Evolutionary conservation across 345 rosid species (phyloP), one percentile per base, ranked within the genome.

Genomic region (Bruguiera parviflora): DNA sequence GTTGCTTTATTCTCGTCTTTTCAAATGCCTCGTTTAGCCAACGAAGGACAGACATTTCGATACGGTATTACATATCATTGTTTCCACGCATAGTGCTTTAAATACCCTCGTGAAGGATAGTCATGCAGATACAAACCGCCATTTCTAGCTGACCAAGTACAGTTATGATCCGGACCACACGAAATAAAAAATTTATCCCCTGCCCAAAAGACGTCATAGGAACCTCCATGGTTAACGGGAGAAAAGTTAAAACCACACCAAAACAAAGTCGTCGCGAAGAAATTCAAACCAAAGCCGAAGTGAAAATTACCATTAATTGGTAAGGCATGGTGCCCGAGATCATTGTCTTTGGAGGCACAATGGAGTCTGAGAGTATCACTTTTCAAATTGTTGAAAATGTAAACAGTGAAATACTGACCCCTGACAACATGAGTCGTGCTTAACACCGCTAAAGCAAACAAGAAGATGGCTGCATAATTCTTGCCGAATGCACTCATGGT

Each of bases 161-260:
- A 66, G 3, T 18, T 5, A 4, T 1, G 0, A 47, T 3, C 2
- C 19, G 25, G 16, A 66, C 53, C 8, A 0, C 9, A 7, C 3
- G 4, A 9, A 2, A 1, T 5, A 8, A 8, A 2, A 16, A 3
- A 29, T n/a, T 13, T 33, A 2, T 29, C 15, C 22, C 39, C 69
- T 3, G 35, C 33, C 73, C 73, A 70, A 11, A 27, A 70, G 9
- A 70, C 43, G 2, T 9, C 15, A 5, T 52, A 61, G 0, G 27
- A n/a, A 19, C 67, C 63, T 1, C 68, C 49, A 16, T 57, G 68
- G 7, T 56, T n/a, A 8, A 20, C 46, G 9, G 11, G 13, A 39
- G 57, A 18, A 66, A 52, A 70, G 8, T 20, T 2, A 5, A 55
- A 71, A 31, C 46, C 31, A 63, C 64, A 71, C 68, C 75, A 64